A percentile compares a stretch with the other conserved stretches of the same genome.
These are phyloP conservation scores for Apiotrichum mycotoxinovorans DNA, from an alignment of 1,284 basidiomycete genomes.

Conservation along the genomic window DNA sequence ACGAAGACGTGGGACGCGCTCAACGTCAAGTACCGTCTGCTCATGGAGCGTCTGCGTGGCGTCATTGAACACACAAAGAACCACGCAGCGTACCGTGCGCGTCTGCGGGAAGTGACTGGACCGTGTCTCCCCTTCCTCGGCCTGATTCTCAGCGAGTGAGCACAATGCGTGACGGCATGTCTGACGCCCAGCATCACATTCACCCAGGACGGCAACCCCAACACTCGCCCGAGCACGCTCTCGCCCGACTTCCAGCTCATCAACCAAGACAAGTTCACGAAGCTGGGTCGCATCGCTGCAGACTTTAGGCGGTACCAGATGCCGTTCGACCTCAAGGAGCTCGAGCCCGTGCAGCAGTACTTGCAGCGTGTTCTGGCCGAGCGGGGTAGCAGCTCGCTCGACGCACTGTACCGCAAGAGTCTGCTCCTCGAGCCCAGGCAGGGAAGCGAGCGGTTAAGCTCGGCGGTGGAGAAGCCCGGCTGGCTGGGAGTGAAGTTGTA, in stretches of 20 bases:
- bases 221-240: constrained; percentile 72
- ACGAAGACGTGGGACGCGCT: constrained; percentile 92
- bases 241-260: constrained; percentile 75
- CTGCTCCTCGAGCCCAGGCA: constrained; percentile 49
- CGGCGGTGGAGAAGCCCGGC: constrained; percentile 39
- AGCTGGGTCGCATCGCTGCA: constrained; percentile 80
- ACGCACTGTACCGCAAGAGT: constrained; percentile 49
- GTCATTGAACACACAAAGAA: constrained; percentile 78
- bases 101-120: constrained; percentile 66
- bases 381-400: constrained; percentile 44
- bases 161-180: constrained; percentile 1
- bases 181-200: constrained; percentile 65
- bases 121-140: constrained; percentile 91
- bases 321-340: constrained; percentile 48
- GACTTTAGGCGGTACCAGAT: constrained; percentile 90
- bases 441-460: constrained; percentile 37
- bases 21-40: constrained; percentile 73
- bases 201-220: constrained; percentile 89
- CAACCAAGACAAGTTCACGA: constrained; percentile 94
- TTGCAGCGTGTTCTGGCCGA: constrained; percentile 44
- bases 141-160: constrained; percentile 54
- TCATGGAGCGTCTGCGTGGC: constrained; percentile 75
- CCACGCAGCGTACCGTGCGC: constrained; percentile 70
- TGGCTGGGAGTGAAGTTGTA: constrained; percentile 29
- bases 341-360: constrained; percentile 45